A percentile compares a stretch with the other conserved stretches of the same genome.
These are phyloP conservation scores for Phycomyces nitens DNA, from an alignment of 192 early-diverging fungal species.

Conservation along the genomic window DNA sequence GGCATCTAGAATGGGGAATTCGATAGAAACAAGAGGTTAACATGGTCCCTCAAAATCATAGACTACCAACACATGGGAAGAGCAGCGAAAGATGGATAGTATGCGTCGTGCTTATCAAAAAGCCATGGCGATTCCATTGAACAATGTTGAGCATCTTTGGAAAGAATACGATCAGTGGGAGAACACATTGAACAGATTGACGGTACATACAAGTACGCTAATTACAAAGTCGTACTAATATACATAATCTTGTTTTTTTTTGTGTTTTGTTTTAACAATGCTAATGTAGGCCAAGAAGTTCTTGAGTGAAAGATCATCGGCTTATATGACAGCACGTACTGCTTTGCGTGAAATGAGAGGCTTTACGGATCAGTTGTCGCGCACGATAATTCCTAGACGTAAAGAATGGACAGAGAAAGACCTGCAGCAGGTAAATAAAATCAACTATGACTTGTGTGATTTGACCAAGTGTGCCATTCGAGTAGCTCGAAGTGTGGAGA, in stretches of 20 bases:
- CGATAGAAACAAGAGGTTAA: background rate
- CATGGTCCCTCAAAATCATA: constrained; percentile 17
- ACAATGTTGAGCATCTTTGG: constrained; percentile 92
- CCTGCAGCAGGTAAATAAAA: constrained; percentile 35
- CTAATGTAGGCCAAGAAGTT: constrained; percentile 79
- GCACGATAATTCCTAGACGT: constrained; percentile 65
- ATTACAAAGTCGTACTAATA: background rate
- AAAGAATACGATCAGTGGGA: constrained; percentile 94
- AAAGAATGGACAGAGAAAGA: constrained; percentile 82
- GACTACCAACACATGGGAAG: constrained; percentile 74
- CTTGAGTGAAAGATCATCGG: constrained; percentile 76
- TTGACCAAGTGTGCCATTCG: background rate
- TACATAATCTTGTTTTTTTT: background rate
- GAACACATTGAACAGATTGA: constrained; percentile 77
- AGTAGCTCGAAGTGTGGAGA: constrained; percentile 75
- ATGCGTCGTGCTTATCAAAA: constrained; percentile 82
- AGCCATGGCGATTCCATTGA: constrained; percentile 82
- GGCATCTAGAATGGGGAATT: too few species aligned
- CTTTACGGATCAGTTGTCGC: constrained; percentile 75
- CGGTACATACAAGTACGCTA: constrained; percentile 43
- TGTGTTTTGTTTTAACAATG: background rate
- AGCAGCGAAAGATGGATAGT: constrained; percentile 84
- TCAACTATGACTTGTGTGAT: background rate
- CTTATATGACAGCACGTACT: constrained; percentile 93
- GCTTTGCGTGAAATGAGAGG: constrained; percentile 76